Evolutionary conservation across 2,329 filamentous ascomycete genomes (phyloP), one percentile per base, ranked within the genome.

Genomic region (Pseudocercospora vitis): DNA sequence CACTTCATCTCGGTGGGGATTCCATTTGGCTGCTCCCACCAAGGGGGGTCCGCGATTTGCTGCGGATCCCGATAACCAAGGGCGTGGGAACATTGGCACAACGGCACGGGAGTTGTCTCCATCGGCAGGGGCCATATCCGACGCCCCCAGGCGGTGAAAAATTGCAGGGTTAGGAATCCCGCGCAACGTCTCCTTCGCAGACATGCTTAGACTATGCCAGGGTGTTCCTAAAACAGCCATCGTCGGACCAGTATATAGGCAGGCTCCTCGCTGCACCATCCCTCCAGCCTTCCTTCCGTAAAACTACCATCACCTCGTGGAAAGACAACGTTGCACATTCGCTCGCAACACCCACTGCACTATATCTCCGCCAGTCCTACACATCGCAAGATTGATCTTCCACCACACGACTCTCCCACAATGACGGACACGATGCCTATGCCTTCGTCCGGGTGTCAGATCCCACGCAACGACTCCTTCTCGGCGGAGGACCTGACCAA

Each of bases 401-500:
- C 19, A 26, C 16, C 37, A 33, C 45, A 49, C 32, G 45, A 45
- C 31, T 52, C 24, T 53, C 40, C 48, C 55, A 61, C 37, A 53
- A 70, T 70, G 68, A 68, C 67, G 46, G 64, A 65, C 63, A 60
- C 66, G 7, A 68, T 70, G 63, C 68, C 68, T 14, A 40, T 62
- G 35, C 66, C 68, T 28, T 44, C 63, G 23, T 52, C 54, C 21
- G 44, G 45, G 8, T 58, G 54, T 21, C 35, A 48, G 12, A 58
- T 70, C 47, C 64, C 66, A 11, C 68, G 68, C 61, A 69, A 69
- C 65, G 65, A 70, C 62, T 68, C 66, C 48, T 70, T 70, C 67
- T 66, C 63, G 24, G 62, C 64, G 48, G 63, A 67, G 54, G 68
- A 70, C 60, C 63, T 70, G 56, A 55, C 59, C 59, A 62, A 65